These are phyloP conservation scores for Leishmania guyanensis DNA, from an alignment of 208 protist genomes.

Conservation along the genomic window DNA sequence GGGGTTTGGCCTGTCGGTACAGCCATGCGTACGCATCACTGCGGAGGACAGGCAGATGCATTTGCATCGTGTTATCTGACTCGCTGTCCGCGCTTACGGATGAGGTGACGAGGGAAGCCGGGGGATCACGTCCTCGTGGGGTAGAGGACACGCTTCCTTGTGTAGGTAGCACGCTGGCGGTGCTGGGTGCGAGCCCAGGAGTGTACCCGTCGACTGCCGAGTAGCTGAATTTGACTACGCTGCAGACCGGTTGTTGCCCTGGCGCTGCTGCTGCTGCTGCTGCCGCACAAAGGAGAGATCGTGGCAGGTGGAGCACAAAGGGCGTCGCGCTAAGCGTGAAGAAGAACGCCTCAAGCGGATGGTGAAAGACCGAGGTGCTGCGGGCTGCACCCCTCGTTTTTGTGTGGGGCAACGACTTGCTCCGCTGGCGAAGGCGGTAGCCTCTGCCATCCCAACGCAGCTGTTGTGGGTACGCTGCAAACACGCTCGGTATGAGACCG, in stretches of 20 bases:
- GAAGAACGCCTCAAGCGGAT: slow-evolving; percentile 57
- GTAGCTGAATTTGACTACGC: slow-evolving; percentile 11
- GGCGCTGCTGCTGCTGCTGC: background rate
- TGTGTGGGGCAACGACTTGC: background rate
- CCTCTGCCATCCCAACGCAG: slow-evolving; percentile 36
- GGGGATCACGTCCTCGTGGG: background rate
- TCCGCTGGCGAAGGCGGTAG: slow-evolving; percentile 24
- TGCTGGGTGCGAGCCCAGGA: slow-evolving; percentile 7
- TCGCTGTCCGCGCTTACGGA: background rate
- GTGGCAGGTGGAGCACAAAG: slow-evolving; percentile 18
- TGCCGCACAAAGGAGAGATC: slow-evolving; percentile 8
- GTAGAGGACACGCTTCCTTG: background rate
- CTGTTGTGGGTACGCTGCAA: slow-evolving; percentile 30
- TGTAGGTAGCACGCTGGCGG: background rate
- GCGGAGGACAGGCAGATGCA: slow-evolving; percentile 12
- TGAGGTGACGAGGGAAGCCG: background rate
- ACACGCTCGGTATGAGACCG: slow-evolving; percentile 28
- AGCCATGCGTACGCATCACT: slow-evolving; percentile 6
- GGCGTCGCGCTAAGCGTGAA: slow-evolving; percentile 16
- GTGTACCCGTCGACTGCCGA: slow-evolving; percentile 1
- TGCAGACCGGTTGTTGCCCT: background rate
- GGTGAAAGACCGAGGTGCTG: slow-evolving; percentile 16
- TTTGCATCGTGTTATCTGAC: slow-evolving; percentile 5
- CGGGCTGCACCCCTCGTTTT: background rate
- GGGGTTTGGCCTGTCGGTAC: slow-evolving; percentile 40